A percentile compares a stretch with the other conserved stretches of the same genome.
phyloP scores from a whole-genome alignment of 176 grass and related monocot genomes.

The Melocanna baccifera region DNA sequence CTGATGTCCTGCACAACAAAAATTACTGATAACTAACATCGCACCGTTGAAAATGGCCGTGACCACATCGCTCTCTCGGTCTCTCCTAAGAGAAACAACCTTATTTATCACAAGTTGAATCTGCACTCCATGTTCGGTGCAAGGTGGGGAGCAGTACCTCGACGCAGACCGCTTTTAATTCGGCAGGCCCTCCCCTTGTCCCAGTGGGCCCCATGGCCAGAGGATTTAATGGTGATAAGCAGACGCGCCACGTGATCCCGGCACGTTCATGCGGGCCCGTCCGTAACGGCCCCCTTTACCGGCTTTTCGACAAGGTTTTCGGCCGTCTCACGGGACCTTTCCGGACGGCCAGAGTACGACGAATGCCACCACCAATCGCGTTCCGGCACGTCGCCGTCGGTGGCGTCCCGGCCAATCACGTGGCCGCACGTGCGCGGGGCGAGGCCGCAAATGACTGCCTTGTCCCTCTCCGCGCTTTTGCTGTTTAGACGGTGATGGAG shows the following conservation, averaged over 20 bases:
- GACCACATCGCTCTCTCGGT: neutral
- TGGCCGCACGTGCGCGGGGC: rapidly evolving
- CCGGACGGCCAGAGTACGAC: neutral
- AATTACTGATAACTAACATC: too few species aligned
- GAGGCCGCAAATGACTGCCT: neutral
- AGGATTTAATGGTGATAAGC: constrained; percentile 26
- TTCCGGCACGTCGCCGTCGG: neutral
- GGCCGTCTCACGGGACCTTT: neutral
- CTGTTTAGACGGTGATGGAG: neutral
- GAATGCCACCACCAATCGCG: neutral
- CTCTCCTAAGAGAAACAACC: neutral
- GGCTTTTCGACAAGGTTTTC: neutral
- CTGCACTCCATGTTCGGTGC: neutral
- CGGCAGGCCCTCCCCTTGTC: neutral
- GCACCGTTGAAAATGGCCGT: too few species aligned
- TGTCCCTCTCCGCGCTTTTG: neutral
- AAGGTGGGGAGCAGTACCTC: neutral
- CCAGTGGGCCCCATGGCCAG: neutral
- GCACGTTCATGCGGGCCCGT: neutral
- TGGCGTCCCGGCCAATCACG: neutral
- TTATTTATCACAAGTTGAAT: constrained; percentile 6
- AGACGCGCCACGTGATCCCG: neutral
- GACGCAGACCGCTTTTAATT: constrained; percentile 16
- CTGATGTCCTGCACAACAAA: too few species aligned
- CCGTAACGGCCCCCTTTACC: neutral